Base-by-base conservation (phyloP, 192 early-diverging fungal species). In the Radiomyces spectabilis region DNA sequence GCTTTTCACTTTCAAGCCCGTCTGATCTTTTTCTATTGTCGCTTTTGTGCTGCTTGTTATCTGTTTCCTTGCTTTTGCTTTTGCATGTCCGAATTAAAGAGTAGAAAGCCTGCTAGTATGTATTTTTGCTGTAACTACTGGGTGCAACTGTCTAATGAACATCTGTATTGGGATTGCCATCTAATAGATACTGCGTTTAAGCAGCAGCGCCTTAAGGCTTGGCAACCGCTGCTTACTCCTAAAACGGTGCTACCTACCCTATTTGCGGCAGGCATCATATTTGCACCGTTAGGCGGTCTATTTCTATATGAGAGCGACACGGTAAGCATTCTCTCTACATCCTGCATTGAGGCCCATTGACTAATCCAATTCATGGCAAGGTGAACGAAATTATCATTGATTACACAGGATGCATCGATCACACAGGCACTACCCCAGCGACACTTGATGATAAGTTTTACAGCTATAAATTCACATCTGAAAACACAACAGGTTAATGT, bases 201-300 rank as follows among this genome's bases (percentile, higher is more conserved):
- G 77, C 97, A 99, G 72, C 97, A 99, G 61, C 88, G 97, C 12
- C 85, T 99, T 69, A 94, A 92, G 73, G 91, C 94, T 15, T 99
- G 97, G 97, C 97, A 99, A 73, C 97, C 97, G 0, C 82, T 99
- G 40, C 81, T 99, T 19, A 99, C 95, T 9, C 97, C 97, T 43
- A 98, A 96, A 71, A 94, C 91, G 24, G 97, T 99, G 5, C 68
- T 99, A 18, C 97, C 97, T 9, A 91, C 92, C 27, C 90, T 98
- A 52, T 95, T 99, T 61, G 69, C 90, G 26, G 82, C 97, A 29
- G 97, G 97, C 5, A 84, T 93, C 25, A 72, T 97, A 30, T 98
- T 99, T 76, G 87, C 97, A 25, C 95, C 97, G 12, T 75, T 99
- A 18, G 97, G 95, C 51, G 92, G 91, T 31, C 80, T 89, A 43